Evolutionary conservation across 1,284 basidiomycete genomes (phyloP), one percentile per base, ranked within the genome.

Genomic region (Microbotryum silenes-acaulis): DNA sequence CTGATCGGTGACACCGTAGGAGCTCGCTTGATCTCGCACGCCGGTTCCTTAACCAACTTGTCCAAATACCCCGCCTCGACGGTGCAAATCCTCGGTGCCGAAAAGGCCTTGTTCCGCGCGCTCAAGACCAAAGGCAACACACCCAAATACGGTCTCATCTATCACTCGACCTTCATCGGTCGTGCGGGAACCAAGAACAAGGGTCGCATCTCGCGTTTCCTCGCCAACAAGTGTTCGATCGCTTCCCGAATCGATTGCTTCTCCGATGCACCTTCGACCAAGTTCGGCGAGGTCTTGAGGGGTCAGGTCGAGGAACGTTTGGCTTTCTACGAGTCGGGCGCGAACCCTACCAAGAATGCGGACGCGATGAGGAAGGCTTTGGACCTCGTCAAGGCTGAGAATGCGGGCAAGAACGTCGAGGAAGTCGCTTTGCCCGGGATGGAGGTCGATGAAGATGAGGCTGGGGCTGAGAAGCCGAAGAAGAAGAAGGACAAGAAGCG

Each of bases 41-140:
- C 94, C 16, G 96, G 94, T 49, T 92, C 89, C 74, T 80, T 98
- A 76, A 84, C 94, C 74, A 96, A 80, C 78, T 79, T 98, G 65
- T 91, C 92, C 57, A 98, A 98, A 79, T 89, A 96, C 77, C 96
- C 94, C 27, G 94, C 94, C 10, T 94, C 90, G 75, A 98, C 94
- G 1, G 89, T 98, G 21, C 96, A 98, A 78, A 97, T 98, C 71
- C 83, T 98, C 42, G 94, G 94, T 72, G 96, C 96, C 18, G 94
- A 98, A 78, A 98, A 98, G 79, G 94, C 94, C 8, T 82, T 98
- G 54, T 98, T 98, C 84, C 82, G 96, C 66, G 96, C 94, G 5
- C 81, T 98, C 70, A 98, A 98, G 80, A 97, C 96, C 62, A 98
- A 97, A 78, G 92, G 97, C 74, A 92, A 97, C 78, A 97, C 94